Percentiles rank a stretch among this genome's conserved stretches.
Evolutionary conservation across 495 filamentous ascomycete species (phyloP).

Genomic region (Annulohypoxylon nitens): DNA sequence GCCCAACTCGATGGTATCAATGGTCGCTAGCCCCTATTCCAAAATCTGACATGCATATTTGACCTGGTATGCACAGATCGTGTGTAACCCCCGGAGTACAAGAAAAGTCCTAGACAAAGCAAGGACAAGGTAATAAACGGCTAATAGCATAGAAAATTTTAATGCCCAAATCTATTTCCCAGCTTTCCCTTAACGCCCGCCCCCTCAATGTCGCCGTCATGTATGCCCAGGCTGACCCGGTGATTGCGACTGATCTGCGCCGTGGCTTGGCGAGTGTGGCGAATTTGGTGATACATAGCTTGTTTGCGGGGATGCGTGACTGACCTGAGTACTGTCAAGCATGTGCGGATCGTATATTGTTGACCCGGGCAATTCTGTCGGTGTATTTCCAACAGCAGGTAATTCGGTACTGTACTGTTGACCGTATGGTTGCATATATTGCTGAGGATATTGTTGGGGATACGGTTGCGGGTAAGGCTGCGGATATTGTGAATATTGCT

Average conservation of each 20-base stretch:
- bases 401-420: slow-evolving; percentile 44
- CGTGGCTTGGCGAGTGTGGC: slow-evolving; percentile 18
- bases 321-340: slow-evolving; percentile 39
- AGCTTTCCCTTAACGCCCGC: slow-evolving; percentile 12
- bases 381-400: slow-evolving; percentile 29
- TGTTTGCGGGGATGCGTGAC: slow-evolving; percentile 17
- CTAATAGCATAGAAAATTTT: slow-evolving; percentile 6
- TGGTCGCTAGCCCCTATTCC: slow-evolving; percentile 28
- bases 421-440: slow-evolving; percentile 35
- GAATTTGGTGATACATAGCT: slow-evolving; percentile 14
- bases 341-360: slow-evolving; percentile 38
- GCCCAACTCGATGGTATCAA: slow-evolving; percentile 34
- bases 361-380: slow-evolving; percentile 45
- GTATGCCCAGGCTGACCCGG: slow-evolving; percentile 22
- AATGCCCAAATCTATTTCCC: slow-evolving; percentile 25
- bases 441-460: slow-evolving; percentile 41
- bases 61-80: slow-evolving; percentile 15
- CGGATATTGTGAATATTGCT: slow-evolving; percentile 39
- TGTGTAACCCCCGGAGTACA: slow-evolving; percentile 22
- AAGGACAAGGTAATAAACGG: slow-evolving; percentile 14
- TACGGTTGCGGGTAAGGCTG: slow-evolving; percentile 34
- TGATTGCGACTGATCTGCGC: slow-evolving; percentile 8
- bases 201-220: slow-evolving; percentile 8
- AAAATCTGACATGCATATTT: slow-evolving; percentile 36
- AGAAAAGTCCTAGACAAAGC: slow-evolving; percentile 11